Conservation (phyloP, 495 filamentous ascomycete genomes). For the Lasiosphaeria miniovina region DNA sequence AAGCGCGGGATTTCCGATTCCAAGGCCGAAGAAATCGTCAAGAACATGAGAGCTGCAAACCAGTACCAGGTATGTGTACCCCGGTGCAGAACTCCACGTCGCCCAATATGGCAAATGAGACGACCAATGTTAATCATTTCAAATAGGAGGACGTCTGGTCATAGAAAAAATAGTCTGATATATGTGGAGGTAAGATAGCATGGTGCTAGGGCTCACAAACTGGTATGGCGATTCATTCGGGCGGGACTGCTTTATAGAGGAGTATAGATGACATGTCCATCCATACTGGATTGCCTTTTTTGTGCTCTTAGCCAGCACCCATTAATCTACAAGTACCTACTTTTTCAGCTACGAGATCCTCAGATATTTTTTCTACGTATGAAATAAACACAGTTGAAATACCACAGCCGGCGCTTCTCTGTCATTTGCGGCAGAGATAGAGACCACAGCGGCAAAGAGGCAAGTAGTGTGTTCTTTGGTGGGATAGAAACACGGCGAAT, state of each 20-base stretch:
- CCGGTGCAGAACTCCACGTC: background rate
- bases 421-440: no score
- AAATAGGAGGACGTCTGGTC: constrained; percentile 84
- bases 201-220: background rate
- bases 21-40: constrained; percentile 93
- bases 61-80: constrained; percentile 76
- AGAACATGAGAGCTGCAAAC: constrained; percentile 87
- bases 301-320: background rate
- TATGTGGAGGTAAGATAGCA: background rate
- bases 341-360: background rate
- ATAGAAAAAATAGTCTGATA: constrained; percentile 37
- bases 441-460: no score
- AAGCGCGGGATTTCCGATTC: constrained; percentile 75
- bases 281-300: constrained; percentile 1
- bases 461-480: no score
- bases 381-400: background rate
- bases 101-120: background rate
- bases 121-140: constrained; percentile 10
- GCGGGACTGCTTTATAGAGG: constrained; percentile 1
- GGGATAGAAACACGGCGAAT: no score
- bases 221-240: background rate
- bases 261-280: constrained; percentile 6
- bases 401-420: background rate
- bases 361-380: background rate
- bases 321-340: background rate